Evolutionary conservation across 768 basidiomycete genomes (phyloP).

Genomic region (Glaciozyma martinii): DNA sequence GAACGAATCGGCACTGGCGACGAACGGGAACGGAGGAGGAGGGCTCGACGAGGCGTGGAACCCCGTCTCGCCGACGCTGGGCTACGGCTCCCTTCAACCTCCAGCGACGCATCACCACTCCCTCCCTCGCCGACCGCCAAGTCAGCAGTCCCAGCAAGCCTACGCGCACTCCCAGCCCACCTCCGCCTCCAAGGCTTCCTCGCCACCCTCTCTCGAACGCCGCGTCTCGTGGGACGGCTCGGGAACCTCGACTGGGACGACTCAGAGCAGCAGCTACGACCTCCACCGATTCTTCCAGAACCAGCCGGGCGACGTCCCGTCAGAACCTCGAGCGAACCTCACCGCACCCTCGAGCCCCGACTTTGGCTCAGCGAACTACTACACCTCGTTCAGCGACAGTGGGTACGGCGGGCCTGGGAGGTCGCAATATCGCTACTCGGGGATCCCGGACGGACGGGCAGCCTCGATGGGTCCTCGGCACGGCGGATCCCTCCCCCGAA

Average conservation of each 20-base stretch:
- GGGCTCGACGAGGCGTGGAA: conserved; percentile 4
- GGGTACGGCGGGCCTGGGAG: no score
- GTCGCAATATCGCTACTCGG: no score
- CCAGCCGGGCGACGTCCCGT: conserved; percentile 4
- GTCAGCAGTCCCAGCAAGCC: neutral
- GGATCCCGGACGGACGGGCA: no score
- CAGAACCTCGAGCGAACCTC: conserved; percentile 2
- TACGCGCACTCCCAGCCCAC: conserved; percentile 5
- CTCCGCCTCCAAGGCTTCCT: conserved; percentile 1
- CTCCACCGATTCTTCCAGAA: conserved; percentile 32
- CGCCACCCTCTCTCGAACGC: conserved; percentile 2
- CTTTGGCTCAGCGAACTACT: neutral
- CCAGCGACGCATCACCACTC: conserved; percentile 9
- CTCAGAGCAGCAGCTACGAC: conserved; percentile 14
- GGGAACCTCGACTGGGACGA: conserved; percentile 11
- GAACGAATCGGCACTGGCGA: neutral
- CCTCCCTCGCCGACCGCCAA: conserved; percentile 4
- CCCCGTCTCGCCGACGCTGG: neutral
- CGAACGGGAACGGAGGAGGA: neutral
- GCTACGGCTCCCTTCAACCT: conserved; percentile 3
- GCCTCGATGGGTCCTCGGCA: no score
- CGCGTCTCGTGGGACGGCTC: conserved; percentile 18
- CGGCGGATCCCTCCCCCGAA: neutral
- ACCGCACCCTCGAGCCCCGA: conserved; percentile 26
- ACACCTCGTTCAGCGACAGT: neutral